phyloP scores from a whole-genome alignment of 2,329 filamentous ascomycete species.

The Cladorrhinum sp. region DNA sequence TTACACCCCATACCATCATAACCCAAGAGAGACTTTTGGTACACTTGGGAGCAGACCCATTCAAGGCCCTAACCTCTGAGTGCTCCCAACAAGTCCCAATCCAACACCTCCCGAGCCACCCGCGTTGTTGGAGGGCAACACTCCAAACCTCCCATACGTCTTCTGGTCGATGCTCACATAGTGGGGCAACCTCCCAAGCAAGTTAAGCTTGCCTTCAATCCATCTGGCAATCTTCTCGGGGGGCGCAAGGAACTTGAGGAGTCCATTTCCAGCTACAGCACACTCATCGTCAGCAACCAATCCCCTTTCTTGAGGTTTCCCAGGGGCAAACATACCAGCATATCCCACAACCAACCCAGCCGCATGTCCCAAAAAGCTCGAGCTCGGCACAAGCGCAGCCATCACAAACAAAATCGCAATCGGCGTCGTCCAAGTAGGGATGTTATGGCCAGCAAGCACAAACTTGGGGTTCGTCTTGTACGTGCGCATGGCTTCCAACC shows the following conservation, averaged over 20 bases:
- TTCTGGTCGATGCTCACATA: slow-evolving; percentile 96
- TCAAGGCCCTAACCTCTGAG: slow-evolving; percentile 69
- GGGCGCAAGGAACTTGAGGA: slow-evolving; percentile 83
- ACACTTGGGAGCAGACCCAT: background rate
- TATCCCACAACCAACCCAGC: slow-evolving; percentile 84
- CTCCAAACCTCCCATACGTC: slow-evolving; percentile 88
- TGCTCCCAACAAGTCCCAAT: slow-evolving; percentile 61
- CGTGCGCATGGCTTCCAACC: slow-evolving; percentile 80
- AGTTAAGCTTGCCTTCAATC: slow-evolving; percentile 83
- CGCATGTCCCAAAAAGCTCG: slow-evolving; percentile 82
- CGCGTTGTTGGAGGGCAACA: slow-evolving; percentile 61
- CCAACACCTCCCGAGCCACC: slow-evolving; percentile 43
- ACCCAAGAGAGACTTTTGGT: background rate
- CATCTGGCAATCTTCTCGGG: slow-evolving; percentile 84
- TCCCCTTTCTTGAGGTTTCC: background rate
- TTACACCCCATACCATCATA: background rate
- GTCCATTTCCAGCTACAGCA: slow-evolving; percentile 71
- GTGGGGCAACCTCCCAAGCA: slow-evolving; percentile 79
- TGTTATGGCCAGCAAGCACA: slow-evolving; percentile 58
- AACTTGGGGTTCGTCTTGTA: slow-evolving; percentile 79
- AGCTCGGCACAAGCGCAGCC: slow-evolving; percentile 73
- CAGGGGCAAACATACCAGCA: slow-evolving; percentile 60
- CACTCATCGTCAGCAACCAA: slow-evolving; percentile 23
- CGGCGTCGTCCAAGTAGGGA: slow-evolving; percentile 91
- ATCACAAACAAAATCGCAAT: slow-evolving; percentile 73